These are phyloP conservation scores for Passiflora organensis DNA, from an alignment of 345 rosid species.

Conservation along the genomic window DNA sequence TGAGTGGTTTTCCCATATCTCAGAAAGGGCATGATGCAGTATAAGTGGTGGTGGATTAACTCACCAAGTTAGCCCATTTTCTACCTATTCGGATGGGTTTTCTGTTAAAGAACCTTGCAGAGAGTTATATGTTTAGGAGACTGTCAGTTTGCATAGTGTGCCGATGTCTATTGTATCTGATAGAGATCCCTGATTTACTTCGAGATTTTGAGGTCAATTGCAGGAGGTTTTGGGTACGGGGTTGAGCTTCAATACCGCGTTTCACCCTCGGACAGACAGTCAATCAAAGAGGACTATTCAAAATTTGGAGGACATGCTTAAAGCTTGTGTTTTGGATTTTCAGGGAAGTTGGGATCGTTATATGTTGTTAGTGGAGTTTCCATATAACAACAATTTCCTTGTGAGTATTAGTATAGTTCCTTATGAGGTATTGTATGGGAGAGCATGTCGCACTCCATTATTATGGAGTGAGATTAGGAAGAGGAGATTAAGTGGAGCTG, in stretches of 20 bases:
- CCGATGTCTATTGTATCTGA: not conserved
- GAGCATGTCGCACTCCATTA: not conserved
- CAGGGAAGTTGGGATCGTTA: not conserved
- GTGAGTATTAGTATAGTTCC: not conserved
- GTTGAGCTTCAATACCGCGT: not conserved
- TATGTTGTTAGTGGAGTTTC: not conserved
- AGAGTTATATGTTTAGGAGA: not conserved
- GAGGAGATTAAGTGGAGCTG: no score
- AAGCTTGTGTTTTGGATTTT: not conserved
- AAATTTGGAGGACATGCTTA: not conserved
- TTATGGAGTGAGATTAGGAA: no score
- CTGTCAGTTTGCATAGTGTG: not conserved
- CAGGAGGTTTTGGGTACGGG: not conserved
- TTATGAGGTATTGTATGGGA: not conserved
- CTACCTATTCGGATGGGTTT: not conserved
- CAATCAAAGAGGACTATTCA: not conserved
- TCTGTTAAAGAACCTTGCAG: not conserved
- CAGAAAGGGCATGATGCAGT: not conserved
- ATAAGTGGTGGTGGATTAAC: not conserved
- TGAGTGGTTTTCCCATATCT: not conserved
- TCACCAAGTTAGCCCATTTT: not conserved
- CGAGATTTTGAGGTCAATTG: not conserved
- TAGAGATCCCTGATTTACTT: not conserved
- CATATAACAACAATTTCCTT: not conserved
- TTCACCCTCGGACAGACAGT: not conserved